Conservation (phyloP, 176 grass and related monocot species). For the maize (Zea mays) region DNA sequence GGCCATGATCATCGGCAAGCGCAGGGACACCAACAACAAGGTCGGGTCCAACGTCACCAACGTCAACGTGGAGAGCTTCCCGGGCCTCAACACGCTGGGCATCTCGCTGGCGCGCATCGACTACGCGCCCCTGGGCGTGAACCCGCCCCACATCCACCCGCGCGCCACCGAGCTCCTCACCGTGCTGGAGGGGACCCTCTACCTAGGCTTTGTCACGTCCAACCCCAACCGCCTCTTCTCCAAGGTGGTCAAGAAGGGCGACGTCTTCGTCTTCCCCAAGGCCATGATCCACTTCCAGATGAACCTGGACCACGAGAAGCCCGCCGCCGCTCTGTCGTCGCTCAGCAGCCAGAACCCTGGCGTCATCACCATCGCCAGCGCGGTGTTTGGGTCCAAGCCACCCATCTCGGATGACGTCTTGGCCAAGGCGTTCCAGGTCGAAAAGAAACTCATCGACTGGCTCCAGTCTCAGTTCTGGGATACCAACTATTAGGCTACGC, state of each 20-base stretch:
- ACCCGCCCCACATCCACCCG: background rate
- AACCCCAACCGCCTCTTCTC: background rate
- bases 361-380: background rate
- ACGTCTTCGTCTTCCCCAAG: background rate
- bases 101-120: background rate
- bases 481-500: background rate
- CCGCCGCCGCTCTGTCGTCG: background rate
- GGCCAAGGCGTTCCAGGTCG: constrained; percentile 3
- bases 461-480: constrained; percentile 10
- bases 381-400: background rate
- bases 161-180: constrained; percentile 4
- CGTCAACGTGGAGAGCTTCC: background rate
- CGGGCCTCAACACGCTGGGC: constrained; percentile 7
- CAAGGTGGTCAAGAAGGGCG: background rate
- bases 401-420: background rate
- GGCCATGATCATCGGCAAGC: background rate
- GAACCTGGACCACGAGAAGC: background rate
- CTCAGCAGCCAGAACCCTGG: constrained; percentile 7
- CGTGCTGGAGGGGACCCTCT: background rate
- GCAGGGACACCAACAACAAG: constrained; percentile 7
- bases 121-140: background rate
- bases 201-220: background rate
- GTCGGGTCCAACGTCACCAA: constrained; percentile 6
- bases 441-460: constrained; percentile 6
- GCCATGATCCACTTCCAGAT: constrained; percentile 4